Percentiles rank a stretch among this genome's conserved stretches.
phyloP scores from a whole-genome alignment of 208 protist species.

The Wallacemonas rigidus region DNA sequence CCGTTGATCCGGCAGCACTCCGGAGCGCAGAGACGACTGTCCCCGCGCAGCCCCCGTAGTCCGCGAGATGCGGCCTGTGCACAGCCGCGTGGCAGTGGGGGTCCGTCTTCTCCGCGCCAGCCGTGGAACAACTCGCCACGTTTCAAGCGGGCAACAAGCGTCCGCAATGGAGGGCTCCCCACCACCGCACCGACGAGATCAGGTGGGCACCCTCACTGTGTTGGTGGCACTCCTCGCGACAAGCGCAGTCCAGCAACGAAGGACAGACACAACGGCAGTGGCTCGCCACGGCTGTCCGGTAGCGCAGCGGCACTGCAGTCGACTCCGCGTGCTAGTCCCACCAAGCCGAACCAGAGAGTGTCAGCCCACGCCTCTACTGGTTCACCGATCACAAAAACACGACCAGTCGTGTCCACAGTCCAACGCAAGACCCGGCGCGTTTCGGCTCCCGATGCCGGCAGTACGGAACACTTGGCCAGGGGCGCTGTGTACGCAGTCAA shows the following conservation, averaged over 20 bases:
- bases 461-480: slow-evolving; percentile 20
- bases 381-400: neutral
- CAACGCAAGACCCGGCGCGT: neutral
- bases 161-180: neutral
- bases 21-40: neutral
- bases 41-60: neutral
- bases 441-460: neutral
- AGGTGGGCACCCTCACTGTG: neutral
- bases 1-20: neutral
- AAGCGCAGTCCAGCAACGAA: neutral
- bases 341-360: neutral
- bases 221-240: neutral
- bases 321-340: neutral
- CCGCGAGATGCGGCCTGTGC: neutral
- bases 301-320: neutral
- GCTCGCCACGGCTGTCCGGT: neutral
- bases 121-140: slow-evolving; percentile 8
- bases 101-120: neutral
- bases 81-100: neutral
- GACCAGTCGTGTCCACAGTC: neutral
- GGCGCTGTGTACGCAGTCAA: slow-evolving; percentile 37
- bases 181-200: neutral
- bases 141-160: neutral
- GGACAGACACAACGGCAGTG: neutral
- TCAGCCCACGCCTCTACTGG: neutral